These are phyloP conservation scores for Bathelium albidoporum DNA, from an alignment of 495 filamentous ascomycete species.

Conservation along the genomic window DNA sequence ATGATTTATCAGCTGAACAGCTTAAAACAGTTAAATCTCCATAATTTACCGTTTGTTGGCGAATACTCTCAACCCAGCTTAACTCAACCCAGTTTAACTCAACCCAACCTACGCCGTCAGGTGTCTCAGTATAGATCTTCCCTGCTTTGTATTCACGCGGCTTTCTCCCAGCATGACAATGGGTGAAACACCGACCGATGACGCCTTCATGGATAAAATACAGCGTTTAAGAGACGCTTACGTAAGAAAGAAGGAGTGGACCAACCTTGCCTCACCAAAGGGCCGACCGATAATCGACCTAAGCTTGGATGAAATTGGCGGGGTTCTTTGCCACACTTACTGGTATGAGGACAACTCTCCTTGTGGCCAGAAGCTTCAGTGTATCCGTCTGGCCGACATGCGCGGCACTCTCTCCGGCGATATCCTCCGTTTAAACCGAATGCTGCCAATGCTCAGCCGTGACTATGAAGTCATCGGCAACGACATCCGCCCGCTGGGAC, in stretches of 20 bases:
- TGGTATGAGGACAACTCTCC: slow-evolving; percentile 17
- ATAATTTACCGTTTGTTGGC: too few relatives aligned
- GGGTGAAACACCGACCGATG: too few relatives aligned
- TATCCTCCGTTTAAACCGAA: slow-evolving; percentile 22
- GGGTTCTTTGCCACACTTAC: slow-evolving; percentile 7
- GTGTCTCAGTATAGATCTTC: too few relatives aligned
- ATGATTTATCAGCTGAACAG: too few relatives aligned
- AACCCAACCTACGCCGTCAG: too few relatives aligned
- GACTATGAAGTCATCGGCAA: slow-evolving; percentile 23
- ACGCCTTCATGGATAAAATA: too few relatives aligned
- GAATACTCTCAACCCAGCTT: too few relatives aligned
- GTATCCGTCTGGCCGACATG: slow-evolving; percentile 19
- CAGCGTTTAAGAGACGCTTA: slow-evolving; percentile 14
- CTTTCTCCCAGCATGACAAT: too few relatives aligned
- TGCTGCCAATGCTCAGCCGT: slow-evolving; percentile 9
- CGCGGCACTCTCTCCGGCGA: slow-evolving; percentile 24
- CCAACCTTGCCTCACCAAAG: slow-evolving; percentile 16
- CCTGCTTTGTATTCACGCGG: too few relatives aligned
- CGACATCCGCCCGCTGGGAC: slow-evolving; percentile 12
- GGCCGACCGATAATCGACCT: slow-evolving; percentile 14
- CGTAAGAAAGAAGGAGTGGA: slow-evolving; percentile 9
- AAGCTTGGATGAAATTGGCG: slow-evolving; percentile 1
- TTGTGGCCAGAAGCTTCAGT: slow-evolving; percentile 4
- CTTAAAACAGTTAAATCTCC: too few relatives aligned
- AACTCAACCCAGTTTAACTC: too few relatives aligned